Evolutionary conservation across 148 eudicot genomes (phyloP).

Genomic region (Oxyria digyna): DNA sequence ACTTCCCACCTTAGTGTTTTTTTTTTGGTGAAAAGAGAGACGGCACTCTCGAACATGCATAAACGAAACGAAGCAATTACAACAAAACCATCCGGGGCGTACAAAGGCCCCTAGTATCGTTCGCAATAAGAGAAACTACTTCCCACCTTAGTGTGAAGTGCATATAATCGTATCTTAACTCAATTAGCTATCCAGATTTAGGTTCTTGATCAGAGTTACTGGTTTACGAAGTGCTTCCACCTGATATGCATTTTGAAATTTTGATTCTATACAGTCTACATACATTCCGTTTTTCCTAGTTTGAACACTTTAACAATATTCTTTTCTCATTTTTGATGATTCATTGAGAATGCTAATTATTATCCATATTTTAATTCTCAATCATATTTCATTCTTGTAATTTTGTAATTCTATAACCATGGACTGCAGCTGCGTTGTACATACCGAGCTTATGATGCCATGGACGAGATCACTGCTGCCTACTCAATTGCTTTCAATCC

Average conservation of each 20-base stretch:
- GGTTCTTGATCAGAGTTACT: neutral
- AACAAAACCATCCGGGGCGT: too few relatives aligned
- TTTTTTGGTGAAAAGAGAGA: too few relatives aligned
- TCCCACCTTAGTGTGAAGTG: neutral
- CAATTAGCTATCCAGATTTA: neutral
- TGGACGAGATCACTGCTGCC: constrained; percentile 99
- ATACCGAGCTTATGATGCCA: constrained; percentile 91
- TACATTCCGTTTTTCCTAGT: neutral
- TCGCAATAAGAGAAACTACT: too few relatives aligned
- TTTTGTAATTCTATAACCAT: neutral
- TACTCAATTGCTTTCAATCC: constrained; percentile 84
- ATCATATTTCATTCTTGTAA: neutral
- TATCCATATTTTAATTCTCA: neutral
- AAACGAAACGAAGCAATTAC: too few relatives aligned
- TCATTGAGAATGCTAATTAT: neutral
- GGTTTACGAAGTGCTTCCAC: neutral
- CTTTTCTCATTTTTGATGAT: neutral
- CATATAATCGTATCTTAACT: neutral
- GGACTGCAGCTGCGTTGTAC: constrained; percentile 84
- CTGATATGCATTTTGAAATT: neutral
- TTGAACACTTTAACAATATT: neutral
- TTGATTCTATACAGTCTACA: neutral
- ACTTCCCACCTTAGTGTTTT: neutral
- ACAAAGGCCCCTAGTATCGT: too few relatives aligned
- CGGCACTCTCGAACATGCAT: too few relatives aligned